Evolutionary conservation across 2,329 filamentous ascomycete genomes (phyloP).

Genomic region (Colletotrichum gigasporum): DNA sequence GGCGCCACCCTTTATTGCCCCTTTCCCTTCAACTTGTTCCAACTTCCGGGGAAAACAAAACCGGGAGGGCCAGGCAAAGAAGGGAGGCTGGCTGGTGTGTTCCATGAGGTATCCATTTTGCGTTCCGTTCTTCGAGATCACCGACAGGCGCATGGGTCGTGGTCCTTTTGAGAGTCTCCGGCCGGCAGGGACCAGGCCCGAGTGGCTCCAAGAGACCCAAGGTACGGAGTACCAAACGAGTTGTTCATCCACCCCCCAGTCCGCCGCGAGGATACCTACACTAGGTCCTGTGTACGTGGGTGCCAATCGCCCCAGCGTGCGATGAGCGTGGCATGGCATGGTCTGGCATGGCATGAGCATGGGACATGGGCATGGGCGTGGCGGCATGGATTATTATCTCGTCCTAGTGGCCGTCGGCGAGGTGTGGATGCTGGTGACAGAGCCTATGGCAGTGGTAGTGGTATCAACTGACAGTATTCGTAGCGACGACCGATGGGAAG

Average conservation of each 20-base stretch:
- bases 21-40: neutral
- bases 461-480: neutral
- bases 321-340: slow-evolving; percentile 29
- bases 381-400: slow-evolving; percentile 24
- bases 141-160: slow-evolving; percentile 30
- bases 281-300: slow-evolving; percentile 1
- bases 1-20: slow-evolving; percentile 16
- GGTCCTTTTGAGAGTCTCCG: slow-evolving; percentile 17
- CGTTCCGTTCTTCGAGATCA: slow-evolving; percentile 31
- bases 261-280: slow-evolving; percentile 12
- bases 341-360: slow-evolving; percentile 19
- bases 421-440: neutral
- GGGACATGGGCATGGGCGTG: too few species aligned
- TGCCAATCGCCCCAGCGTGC: slow-evolving; percentile 27
- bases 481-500: neutral
- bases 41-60: slow-evolving; percentile 4
- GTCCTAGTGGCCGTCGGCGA: slow-evolving; percentile 3
- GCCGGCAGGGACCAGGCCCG: slow-evolving; percentile 29
- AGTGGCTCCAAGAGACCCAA: slow-evolving; percentile 18
- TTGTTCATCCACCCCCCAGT: slow-evolving; percentile 26
- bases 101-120: slow-evolving; percentile 25
- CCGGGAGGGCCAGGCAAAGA: slow-evolving; percentile 9
- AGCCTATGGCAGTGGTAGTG: neutral
- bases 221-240: slow-evolving; percentile 15
- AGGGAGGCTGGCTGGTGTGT: slow-evolving; percentile 21